Base-by-base conservation (phyloP, 345 rosid genomes). In the Anacardium occidentale region DNA sequence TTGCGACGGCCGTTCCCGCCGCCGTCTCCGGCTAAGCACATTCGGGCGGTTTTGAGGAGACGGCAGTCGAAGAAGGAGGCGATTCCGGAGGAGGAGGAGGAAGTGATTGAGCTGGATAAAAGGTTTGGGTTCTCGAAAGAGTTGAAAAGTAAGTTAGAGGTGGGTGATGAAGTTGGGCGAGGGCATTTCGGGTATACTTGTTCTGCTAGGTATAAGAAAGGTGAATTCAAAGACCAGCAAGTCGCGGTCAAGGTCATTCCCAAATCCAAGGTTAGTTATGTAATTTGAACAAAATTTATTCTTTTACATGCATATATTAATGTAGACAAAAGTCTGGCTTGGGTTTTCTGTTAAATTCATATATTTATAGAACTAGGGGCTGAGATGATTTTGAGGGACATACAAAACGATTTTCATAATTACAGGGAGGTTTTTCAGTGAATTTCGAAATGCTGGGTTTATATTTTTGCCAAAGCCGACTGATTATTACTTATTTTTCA, bases 171-270 rank as follows among this genome's bases (percentile, higher is more conserved):
- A 76, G 93, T 93, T 57, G 99, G 99, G 58, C 73, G 99, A 77
- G 99, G 99, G 37, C 99, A 96, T 87, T 93, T 90, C 79, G 99
- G 99, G 65, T 93, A 88, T 67, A 93, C 99, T 75, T 93, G 99
- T 72, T 86, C 91, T 74, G 99, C 97, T 20, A 90, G 70, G 83
- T 93, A 85, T 80, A 96, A 88, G 86, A 93, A 91, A 79, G 98
- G 99, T 61, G 95, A 87, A 71, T 80, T 81, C 57, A 91, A 93
- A 73, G 98, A 91, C 58, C 91, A 84, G 65, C 90, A 83, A 66
- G 99, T 91, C 74, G 99, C 98, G 66, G 92, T 96, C 55, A 96
- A 96, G 83, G 88, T 93, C 84, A 89, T 96, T 62, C 97, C 97
- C 48, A 96, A 96, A 79, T 70, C 96, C 42, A 93, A 93, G 97